Percentiles rank a stretch among this genome's conserved stretches.
Conservation (phyloP, 164 flowering plant genomes). For the Aristolochia contorta region DNA sequence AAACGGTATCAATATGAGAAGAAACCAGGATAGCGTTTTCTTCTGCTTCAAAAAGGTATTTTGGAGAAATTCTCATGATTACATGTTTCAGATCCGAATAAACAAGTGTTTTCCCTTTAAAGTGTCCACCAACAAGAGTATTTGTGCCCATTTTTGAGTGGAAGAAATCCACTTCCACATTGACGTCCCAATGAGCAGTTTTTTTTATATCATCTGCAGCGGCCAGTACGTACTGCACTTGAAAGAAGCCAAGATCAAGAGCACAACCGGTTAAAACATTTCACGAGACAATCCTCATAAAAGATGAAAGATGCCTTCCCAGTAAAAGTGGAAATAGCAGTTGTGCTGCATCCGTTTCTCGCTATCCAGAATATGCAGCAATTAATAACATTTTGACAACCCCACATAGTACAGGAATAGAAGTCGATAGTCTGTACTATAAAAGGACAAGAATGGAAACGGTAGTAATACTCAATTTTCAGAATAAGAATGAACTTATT, state of each 20-base stretch:
- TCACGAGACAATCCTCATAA: no score
- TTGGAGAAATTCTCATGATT: conserved; percentile 69
- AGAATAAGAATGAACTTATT: no score
- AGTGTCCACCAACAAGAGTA: conserved; percentile 54
- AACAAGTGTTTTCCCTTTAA: conserved; percentile 69
- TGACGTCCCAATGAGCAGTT: conserved; percentile 87
- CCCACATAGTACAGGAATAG: no score
- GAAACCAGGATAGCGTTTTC: conserved; percentile 86
- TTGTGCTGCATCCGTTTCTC: no score
- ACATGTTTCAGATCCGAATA: conserved; percentile 83
- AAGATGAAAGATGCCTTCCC: neutral
- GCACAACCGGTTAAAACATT: neutral
- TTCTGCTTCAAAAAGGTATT: conserved; percentile 53
- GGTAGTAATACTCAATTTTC: no score
- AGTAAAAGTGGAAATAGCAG: neutral
- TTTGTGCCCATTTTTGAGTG: conserved; percentile 67
- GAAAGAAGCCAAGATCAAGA: conserved; percentile 3
- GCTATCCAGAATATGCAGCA: no score
- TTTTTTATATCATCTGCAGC: conserved; percentile 56
- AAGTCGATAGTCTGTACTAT: no score
- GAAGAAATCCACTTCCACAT: conserved; percentile 75
- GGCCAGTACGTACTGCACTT: conserved; percentile 57
- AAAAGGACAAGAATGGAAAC: no score
- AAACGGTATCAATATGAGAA: conserved; percentile 93
- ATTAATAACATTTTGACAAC: no score